These are phyloP conservation scores for Mercurialis annua DNA, from an alignment of 345 rosid species.

Conservation along the genomic window DNA sequence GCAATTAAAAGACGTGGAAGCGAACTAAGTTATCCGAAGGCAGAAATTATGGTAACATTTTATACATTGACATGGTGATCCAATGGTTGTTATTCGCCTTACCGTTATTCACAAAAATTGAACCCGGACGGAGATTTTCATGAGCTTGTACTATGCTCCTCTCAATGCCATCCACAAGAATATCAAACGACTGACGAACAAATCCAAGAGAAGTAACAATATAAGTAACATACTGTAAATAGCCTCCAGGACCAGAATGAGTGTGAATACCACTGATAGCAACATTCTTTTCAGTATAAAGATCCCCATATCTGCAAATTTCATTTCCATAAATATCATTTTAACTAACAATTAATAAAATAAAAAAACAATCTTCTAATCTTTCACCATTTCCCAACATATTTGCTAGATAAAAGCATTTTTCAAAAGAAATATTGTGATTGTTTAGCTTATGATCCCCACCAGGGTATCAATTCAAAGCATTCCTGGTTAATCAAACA, in stretches of 20 bases:
- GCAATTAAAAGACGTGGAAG: not conserved
- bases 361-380: not conserved
- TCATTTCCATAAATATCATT: conserved; percentile 5
- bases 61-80: not conserved
- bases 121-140: conserved; percentile 82
- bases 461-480: not conserved
- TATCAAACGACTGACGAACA: conserved; percentile 94
- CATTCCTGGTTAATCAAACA: not conserved
- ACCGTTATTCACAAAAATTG: conserved; percentile 75
- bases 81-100: conserved; percentile 4
- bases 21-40: not conserved
- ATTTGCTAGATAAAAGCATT: too few relatives aligned
- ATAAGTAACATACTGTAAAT: conserved; percentile 88
- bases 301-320: conserved; percentile 74
- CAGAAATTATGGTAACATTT: not conserved
- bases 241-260: conserved; percentile 98
- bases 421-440: too few relatives aligned
- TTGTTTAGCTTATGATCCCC: not conserved
- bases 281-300: conserved; percentile 82
- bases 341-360: not conserved
- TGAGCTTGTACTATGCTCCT: conserved; percentile 83
- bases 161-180: conserved; percentile 91
- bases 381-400: not conserved
- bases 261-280: conserved; percentile 95
- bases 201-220: conserved; percentile 90